Evolutionary conservation across 139 green algal species (phyloP).

Genomic region (Auxenochlorella pyrenoidosa): DNA sequence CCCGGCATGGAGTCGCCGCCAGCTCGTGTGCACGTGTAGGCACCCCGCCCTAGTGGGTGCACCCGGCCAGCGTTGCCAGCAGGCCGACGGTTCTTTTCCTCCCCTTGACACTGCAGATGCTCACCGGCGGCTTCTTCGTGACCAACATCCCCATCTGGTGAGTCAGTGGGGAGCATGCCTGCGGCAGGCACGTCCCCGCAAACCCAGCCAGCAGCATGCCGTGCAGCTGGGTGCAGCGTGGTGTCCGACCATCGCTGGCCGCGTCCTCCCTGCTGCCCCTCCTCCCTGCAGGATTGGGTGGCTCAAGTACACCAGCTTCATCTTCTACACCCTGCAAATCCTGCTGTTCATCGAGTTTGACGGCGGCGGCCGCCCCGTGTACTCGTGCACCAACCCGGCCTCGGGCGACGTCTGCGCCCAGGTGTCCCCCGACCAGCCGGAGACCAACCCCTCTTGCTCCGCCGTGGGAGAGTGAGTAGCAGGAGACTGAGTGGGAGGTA

Average conservation of each 20-base stretch:
- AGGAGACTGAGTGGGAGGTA: not conserved
- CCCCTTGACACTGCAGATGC: not conserved
- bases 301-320: slow-evolving; percentile 69
- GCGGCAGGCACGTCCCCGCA: not conserved
- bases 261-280: no score
- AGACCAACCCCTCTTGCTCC: slow-evolving; percentile 23
- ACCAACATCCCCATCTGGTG: slow-evolving; percentile 52
- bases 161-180: not conserved
- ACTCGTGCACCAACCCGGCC: slow-evolving; percentile 34
- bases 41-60: no score
- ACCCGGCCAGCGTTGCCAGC: no score
- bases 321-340: slow-evolving; percentile 59
- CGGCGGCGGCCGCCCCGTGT: slow-evolving; percentile 26
- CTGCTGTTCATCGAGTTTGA: slow-evolving; percentile 45
- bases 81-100: not conserved
- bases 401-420: slow-evolving; percentile 21
- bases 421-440: not conserved
- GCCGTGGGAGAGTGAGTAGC: slow-evolving; percentile 22
- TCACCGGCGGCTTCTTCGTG: slow-evolving; percentile 60
- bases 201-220: not conserved
- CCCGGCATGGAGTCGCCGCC: no score
- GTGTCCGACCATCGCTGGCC: not conserved
- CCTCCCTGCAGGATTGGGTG: slow-evolving; percentile 50
- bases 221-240: not conserved
- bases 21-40: no score